phyloP scores from a whole-genome alignment of 192 early-diverging fungal species.

The Chytriomyces sp. region DNA sequence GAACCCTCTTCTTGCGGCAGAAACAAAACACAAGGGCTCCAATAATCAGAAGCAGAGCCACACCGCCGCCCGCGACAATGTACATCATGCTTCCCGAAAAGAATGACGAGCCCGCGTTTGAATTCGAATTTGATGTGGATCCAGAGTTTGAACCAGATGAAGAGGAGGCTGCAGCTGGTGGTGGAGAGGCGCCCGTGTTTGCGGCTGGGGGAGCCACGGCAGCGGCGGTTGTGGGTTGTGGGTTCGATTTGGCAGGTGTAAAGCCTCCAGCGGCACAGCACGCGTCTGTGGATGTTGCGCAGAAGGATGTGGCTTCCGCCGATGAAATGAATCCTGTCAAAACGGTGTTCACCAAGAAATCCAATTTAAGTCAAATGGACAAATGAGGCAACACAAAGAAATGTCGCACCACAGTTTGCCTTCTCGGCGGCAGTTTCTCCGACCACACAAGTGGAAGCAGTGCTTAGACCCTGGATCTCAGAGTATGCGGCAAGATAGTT shows the following conservation, averaged over 20 bases:
- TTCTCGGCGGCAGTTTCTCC: constrained; percentile 7
- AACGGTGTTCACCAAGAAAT: neutral
- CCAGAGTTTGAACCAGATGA: too few relatives aligned
- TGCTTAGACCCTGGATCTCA: neutral
- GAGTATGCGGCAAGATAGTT: neutral
- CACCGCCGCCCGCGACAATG: constrained; percentile 24
- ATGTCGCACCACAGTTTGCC: constrained; percentile 22
- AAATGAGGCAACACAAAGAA: too few relatives aligned
- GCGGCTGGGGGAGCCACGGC: neutral
- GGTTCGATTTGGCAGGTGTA: neutral
- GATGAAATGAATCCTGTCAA: neutral
- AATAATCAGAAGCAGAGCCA: constrained; percentile 7
- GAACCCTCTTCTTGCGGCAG: constrained; percentile 13
- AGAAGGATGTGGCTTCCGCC: neutral
- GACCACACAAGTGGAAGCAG: neutral
- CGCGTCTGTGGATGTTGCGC: neutral
- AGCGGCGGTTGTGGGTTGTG: constrained; percentile 8
- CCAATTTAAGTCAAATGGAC: too few relatives aligned
- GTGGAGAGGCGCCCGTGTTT: neutral
- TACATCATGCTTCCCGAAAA: constrained; percentile 13
- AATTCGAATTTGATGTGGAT: too few relatives aligned
- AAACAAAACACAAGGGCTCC: constrained; percentile 1
- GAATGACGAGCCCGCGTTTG: too few relatives aligned
- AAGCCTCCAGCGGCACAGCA: constrained; percentile 1
- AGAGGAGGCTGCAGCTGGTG: neutral